Base-by-base conservation (phyloP, 1,284 basidiomycete genomes). In the Papiliotrema terrestris region DNA sequence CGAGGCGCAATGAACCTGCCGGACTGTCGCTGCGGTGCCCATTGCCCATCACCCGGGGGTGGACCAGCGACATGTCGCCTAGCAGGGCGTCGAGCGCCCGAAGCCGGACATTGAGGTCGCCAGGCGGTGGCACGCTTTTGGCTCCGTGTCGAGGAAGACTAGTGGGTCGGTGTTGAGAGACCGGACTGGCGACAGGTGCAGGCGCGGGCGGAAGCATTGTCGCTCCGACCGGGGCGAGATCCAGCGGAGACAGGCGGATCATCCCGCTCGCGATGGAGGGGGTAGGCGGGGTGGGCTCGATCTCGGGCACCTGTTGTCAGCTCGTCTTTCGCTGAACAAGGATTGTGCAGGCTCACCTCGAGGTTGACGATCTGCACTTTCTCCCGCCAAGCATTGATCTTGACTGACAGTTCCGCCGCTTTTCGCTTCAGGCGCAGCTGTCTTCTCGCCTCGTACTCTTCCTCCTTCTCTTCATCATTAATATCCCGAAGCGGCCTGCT, bases 371-470 rank as follows among this genome's bases (percentile, higher is more conserved):
- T 6, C 8, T 38, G 36, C 9, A 55, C 43, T 4, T 26, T 35
- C n/a, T 37, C 39, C 8, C 45, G n/a, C 56, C 59, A 61, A 8
- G 19, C 17, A 3, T 20, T 22, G 9, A 60, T 39, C 44, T 38
- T 44, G 13, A 8, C 23, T 8, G 42, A 42, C 20, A 61, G 22
- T 3, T 58, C 54, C 6, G 47, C 51, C 19, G 49, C 17, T 26
- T 52, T 55, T 14, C 50, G 26, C 49, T 51, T 45, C 13, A 55
- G 19, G 25, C 59, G 47, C 32, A 45, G 9, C 13, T 46, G 25
- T 25, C 56, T 23, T 23, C 51, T 45, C 2, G 32, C 32, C 45
- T 61, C 53, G 44, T 61, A 61, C 32, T 55, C 52, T 46, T 56
- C 52, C 23, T 50, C 48, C 22, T 48, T 49, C 22, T 54, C 52